These are phyloP conservation scores for Handroanthus guayacan DNA, from an alignment of 257 asterid species.

Conservation along the genomic window DNA sequence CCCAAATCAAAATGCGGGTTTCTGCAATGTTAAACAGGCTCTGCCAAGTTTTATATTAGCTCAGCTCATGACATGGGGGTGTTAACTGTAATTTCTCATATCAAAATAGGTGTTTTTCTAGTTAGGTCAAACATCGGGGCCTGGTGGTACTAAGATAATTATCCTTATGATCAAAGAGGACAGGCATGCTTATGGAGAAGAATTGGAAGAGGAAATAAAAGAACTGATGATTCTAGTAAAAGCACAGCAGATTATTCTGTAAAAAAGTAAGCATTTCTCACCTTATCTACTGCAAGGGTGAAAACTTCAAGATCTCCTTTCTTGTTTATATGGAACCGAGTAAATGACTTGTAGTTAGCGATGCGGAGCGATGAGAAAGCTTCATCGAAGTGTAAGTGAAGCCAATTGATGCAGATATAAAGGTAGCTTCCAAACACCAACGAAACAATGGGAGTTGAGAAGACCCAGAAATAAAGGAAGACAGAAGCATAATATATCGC, in stretches of 20 bases:
- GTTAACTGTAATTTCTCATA: no score
- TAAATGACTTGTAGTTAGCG: constrained; percentile 95
- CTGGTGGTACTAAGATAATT: no score
- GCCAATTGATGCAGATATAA: constrained; percentile 94
- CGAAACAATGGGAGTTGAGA: constrained; percentile 96
- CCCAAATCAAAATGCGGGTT: no score
- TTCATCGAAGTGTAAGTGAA: constrained; percentile 95
- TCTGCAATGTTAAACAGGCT: no score
- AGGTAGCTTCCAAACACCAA: constrained; percentile 96
- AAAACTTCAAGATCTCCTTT: constrained; percentile 90
- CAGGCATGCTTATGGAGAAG: neutral
- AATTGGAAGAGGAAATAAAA: no score
- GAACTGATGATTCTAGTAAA: no score
- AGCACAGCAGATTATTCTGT: neutral
- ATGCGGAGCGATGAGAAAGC: constrained; percentile 97
- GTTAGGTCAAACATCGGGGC: no score
- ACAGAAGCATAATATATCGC: constrained; percentile 90
- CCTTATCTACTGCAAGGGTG: constrained; percentile 99
- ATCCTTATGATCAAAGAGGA: no score
- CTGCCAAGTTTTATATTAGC: no score
- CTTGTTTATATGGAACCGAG: constrained; percentile 78
- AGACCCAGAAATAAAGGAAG: constrained; percentile 97
- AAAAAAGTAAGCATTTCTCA: constrained; percentile 29
- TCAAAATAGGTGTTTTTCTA: no score
- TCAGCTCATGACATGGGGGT: no score